Percentiles rank a stretch among this genome's conserved stretches.
phyloP scores from a whole-genome alignment of 2,329 filamentous ascomycete genomes.

The Trichoderma gracile region DNA sequence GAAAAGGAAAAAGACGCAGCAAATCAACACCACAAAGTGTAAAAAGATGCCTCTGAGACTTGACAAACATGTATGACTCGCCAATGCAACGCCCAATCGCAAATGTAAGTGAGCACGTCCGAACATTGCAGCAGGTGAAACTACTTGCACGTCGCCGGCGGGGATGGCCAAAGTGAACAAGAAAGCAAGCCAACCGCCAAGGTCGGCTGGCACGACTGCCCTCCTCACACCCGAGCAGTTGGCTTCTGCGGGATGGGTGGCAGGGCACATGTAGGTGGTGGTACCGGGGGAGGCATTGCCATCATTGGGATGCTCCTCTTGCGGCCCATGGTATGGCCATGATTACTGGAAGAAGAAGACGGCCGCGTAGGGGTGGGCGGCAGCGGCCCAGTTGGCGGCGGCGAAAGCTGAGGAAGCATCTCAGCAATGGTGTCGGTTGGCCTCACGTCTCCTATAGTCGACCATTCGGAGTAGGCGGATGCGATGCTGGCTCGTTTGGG shows the following conservation, averaged over 20 bases:
- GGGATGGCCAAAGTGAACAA: background rate
- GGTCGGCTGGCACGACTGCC: background rate
- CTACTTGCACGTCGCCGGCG: background rate
- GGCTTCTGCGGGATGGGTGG: constrained; percentile 43
- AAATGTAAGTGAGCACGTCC: background rate
- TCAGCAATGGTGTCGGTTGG: constrained; percentile 22
- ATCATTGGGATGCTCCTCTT: constrained; percentile 55
- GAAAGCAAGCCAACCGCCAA: background rate
- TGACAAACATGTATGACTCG: background rate
- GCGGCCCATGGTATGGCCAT: constrained; percentile 34
- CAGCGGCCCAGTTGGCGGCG: constrained; percentile 37
- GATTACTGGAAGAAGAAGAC: constrained; percentile 24
- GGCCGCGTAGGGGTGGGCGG: constrained; percentile 37
- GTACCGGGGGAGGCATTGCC: constrained; percentile 48
- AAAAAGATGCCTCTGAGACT: background rate
- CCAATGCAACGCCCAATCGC: constrained; percentile 16
- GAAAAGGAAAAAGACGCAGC: background rate
- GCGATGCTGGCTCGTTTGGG: constrained; percentile 36
- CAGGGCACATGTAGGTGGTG: constrained; percentile 56
- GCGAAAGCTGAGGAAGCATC: constrained; percentile 33
- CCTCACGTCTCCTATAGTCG: constrained; percentile 30
- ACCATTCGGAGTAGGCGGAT: constrained; percentile 34
- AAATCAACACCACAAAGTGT: constrained; percentile 15
- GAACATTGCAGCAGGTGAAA: background rate
- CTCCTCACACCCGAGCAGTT: constrained; percentile 28